Evolutionary conservation across 2,329 filamentous ascomycete genomes (phyloP), one percentile per base, ranked within the genome.

Genomic region (Fusarium oxysporum): DNA sequence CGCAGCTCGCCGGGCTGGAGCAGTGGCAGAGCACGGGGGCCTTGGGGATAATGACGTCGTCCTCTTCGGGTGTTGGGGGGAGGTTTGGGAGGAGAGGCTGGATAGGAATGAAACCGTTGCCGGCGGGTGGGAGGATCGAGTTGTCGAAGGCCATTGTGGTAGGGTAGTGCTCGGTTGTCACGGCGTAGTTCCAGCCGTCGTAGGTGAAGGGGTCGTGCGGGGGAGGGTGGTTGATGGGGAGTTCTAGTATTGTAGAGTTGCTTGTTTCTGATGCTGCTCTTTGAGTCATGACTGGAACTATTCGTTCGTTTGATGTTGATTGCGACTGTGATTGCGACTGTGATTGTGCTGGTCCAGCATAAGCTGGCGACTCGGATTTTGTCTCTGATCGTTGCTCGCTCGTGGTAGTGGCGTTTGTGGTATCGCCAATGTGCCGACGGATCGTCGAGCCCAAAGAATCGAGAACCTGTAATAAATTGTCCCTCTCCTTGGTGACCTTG

Each of bases 401-500:
- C 8, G 51, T 30, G 8, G 19, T 14, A 0, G 69, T 19, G n/a
- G 62, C 62, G 6, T 37, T 40, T 6, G 28, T 44, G 1, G 51
- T 19, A 21, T 65, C 64, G 5, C 59, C 63, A 23, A 75, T 44
- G 57, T 76, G 71, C 9, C 73, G 73, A 23, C 65, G 62, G 17
- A 76, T 76, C 3, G 73, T 68, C 1, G 55, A 55, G 10, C 72
- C 71, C 11, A 76, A n/a, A 2, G 68, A 67, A 12, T 64, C 56
- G 14, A 75, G 48, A 2, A 73, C 68, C 25, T 72, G 50, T 14
- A 76, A 21, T 23, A 73, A 61, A 51, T 70, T 64, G 37, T 76
- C 76, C 13, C 77, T 70, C 44, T 80, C 77, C 30, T 71, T 69
- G 19, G 74, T 79, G 25, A 79, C 73, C 9, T 67, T 50, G 28